Evolutionary conservation across 2,329 filamentous ascomycete genomes (phyloP).

Genomic region (Claviceps paspali): DNA sequence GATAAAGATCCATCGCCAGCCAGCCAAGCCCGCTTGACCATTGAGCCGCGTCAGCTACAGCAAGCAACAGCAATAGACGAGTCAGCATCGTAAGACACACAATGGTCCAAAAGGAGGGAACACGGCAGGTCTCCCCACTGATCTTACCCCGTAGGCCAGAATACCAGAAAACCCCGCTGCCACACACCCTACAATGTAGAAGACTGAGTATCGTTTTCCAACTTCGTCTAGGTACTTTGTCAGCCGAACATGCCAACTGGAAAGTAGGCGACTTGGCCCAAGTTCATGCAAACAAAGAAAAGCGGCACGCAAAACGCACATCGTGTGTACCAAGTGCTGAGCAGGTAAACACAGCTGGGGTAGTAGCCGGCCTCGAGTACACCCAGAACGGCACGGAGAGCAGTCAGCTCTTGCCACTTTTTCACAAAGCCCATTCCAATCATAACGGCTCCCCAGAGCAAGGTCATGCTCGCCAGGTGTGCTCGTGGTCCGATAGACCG

Average conservation of each 20-base stretch:
- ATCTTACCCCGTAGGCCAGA: constrained; percentile 46
- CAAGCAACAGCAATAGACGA: too few species aligned
- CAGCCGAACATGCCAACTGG: constrained; percentile 6
- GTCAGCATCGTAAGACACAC: too few species aligned
- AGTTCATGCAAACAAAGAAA: neutral
- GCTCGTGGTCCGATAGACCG: constrained; percentile 49
- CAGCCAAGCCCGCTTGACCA: constrained; percentile 36
- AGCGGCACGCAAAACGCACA: constrained; percentile 25
- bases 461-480: constrained; percentile 37
- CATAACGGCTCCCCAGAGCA: constrained; percentile 46
- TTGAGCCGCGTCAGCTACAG: constrained; percentile 45
- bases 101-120: too few species aligned
- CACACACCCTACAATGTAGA: constrained; percentile 54
- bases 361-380: constrained; percentile 58
- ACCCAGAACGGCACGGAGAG: constrained; percentile 43
- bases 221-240: constrained; percentile 37
- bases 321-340: constrained; percentile 60
- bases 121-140: neutral
- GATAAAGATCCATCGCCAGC: constrained; percentile 57
- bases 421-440: constrained; percentile 50
- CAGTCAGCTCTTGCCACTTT: constrained; percentile 35
- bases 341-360: constrained; percentile 52
- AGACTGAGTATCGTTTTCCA: constrained; percentile 52
- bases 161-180: constrained; percentile 54
- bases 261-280: too few species aligned